These are phyloP conservation scores for Lizanozyma gosingica DNA, from an alignment of 1,139 yeast species.

Conservation along the genomic window DNA sequence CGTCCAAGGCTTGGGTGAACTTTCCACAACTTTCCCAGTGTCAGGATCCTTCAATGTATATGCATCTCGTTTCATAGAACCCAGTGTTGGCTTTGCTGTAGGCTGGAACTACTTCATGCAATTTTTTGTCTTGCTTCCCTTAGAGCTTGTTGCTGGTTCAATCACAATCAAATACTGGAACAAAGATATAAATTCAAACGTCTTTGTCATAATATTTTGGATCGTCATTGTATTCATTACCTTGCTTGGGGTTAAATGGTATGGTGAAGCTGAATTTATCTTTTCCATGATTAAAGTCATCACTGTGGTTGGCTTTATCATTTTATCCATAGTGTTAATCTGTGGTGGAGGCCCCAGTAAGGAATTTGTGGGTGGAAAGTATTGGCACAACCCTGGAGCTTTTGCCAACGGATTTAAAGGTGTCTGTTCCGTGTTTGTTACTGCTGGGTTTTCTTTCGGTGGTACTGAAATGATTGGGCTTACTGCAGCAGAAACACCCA, in stretches of 20 bases:
- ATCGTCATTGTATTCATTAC: conserved; percentile 26
- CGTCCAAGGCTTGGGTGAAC: conserved; percentile 35
- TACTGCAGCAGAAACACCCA: conserved; percentile 40
- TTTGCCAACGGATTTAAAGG: conserved; percentile 51
- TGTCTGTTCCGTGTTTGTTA: conserved; percentile 35
- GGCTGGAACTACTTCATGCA: conserved; percentile 39
- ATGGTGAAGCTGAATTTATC: conserved; percentile 37
- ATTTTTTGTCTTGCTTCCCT: conserved; percentile 24
- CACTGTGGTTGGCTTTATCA: conserved; percentile 32
- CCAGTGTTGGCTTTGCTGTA: conserved; percentile 33
- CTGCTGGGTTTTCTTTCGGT: conserved; percentile 19
- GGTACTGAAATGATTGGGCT: conserved; percentile 35
- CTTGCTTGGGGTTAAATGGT: conserved; percentile 32
- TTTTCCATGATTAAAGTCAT: conserved; percentile 30
- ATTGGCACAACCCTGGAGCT: conserved; percentile 57
- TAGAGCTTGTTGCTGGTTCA: conserved; percentile 33
- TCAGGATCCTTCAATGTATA: conserved; percentile 32
- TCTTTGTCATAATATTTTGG: conserved; percentile 33
- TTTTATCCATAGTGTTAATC: conserved; percentile 31
- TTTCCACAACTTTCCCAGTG: conserved; percentile 29
- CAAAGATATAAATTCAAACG: conserved; percentile 25
- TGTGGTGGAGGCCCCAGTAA: conserved; percentile 33
- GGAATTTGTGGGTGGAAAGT: conserved; percentile 32
- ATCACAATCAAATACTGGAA: conserved; percentile 36
- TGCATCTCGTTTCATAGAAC: conserved; percentile 32